Percentiles rank a stretch among this genome's conserved stretches.
phyloP scores from a whole-genome alignment of 257 asterid species.

The Jaltomata sinuosa region DNA sequence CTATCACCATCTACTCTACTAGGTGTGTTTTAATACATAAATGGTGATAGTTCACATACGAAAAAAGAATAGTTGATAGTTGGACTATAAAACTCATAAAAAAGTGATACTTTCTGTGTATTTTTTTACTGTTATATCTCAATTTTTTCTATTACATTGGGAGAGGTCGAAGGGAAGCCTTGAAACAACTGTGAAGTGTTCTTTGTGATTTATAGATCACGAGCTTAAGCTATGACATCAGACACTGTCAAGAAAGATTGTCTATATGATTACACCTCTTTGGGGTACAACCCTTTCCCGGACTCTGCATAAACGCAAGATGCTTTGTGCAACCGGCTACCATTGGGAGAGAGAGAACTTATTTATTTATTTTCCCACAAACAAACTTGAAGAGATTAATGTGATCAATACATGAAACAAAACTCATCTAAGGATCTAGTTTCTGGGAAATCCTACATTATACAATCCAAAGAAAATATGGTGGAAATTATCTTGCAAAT shows the following conservation, averaged over 20 bases:
- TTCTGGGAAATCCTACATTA: neutral
- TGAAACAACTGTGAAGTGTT: neutral
- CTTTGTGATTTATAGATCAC: neutral
- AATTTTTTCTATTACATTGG: too few relatives aligned
- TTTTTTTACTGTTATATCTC: too few relatives aligned
- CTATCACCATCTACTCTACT: too few relatives aligned
- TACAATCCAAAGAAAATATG: neutral
- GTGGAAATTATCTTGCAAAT: neutral
- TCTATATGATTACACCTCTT: neutral
- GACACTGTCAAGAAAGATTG: too few relatives aligned
- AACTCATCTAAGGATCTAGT: neutral
- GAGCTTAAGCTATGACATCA: neutral
- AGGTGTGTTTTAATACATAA: too few relatives aligned
- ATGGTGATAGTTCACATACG: too few relatives aligned
- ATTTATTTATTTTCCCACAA: neutral
- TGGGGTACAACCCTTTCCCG: neutral
- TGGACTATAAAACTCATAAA: too few relatives aligned
- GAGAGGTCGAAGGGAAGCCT: neutral
- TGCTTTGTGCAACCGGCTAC: neutral
- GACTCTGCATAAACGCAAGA: neutral
- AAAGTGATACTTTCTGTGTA: too few relatives aligned
- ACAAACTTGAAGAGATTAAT: neutral
- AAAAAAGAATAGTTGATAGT: too few relatives aligned
- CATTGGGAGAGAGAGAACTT: neutral
- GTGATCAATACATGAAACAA: neutral